These are phyloP conservation scores for Alloteropsis semialata DNA, from an alignment of 176 grass and related monocot genomes.

Conservation along the genomic window DNA sequence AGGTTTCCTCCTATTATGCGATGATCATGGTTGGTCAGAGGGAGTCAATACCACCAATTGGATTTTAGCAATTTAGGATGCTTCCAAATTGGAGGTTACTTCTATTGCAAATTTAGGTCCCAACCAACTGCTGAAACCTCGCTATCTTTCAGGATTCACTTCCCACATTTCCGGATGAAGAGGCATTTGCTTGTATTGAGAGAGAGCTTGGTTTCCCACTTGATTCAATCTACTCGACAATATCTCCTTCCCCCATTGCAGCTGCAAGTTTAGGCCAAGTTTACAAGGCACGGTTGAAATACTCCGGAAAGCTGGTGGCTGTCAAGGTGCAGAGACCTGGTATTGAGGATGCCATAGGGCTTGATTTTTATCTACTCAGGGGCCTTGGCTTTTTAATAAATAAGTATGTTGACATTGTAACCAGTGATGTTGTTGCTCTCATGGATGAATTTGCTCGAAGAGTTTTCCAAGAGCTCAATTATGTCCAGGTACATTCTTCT, in stretches of 20 bases:
- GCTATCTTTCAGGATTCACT: constrained; percentile 74
- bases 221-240: constrained; percentile 68
- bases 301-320: constrained; percentile 66
- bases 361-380: constrained; percentile 87
- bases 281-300: constrained; percentile 85
- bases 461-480: constrained; percentile 98
- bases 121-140: constrained; percentile 13
- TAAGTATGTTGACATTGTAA: constrained; percentile 79
- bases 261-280: constrained; percentile 97
- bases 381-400: constrained; percentile 84
- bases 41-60: not conserved
- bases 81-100: not conserved
- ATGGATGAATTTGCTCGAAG: constrained; percentile 92
- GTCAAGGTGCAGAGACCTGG: constrained; percentile 89
- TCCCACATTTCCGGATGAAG: constrained; percentile 90
- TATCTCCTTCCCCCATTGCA: constrained; percentile 87
- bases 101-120: not conserved
- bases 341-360: constrained; percentile 91
- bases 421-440: constrained; percentile 81
- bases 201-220: constrained; percentile 72
- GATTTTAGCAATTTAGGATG: constrained; percentile 2
- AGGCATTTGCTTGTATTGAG: constrained; percentile 90
- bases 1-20: not conserved
- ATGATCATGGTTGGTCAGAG: constrained; percentile 11
- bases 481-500: constrained; percentile 79